A percentile compares a stretch with the other conserved stretches of the same genome.
Evolutionary conservation across 1,284 basidiomycete genomes (phyloP).

Genomic region (Takashimella koratensis): DNA sequence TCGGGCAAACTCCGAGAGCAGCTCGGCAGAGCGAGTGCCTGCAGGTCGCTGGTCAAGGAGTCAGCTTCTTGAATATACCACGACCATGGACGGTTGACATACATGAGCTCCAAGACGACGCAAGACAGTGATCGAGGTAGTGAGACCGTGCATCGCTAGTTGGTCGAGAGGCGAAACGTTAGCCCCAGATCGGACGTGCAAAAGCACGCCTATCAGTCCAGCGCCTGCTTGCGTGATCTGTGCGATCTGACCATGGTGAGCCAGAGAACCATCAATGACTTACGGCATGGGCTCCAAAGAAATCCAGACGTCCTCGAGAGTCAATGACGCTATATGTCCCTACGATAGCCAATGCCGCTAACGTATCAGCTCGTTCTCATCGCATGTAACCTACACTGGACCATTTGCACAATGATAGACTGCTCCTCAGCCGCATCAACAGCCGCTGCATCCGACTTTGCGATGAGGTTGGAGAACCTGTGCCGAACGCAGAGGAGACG

Average conservation of each 20-base stretch:
- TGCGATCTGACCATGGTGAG: conserved; percentile 15
- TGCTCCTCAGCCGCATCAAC: conserved; percentile 14
- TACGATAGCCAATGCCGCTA: conserved; percentile 28
- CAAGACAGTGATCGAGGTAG: conserved; percentile 26
- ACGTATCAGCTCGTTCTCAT: conserved; percentile 6
- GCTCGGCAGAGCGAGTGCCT: conserved; percentile 28
- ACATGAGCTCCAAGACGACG: conserved; percentile 22
- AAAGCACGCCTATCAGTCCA: conserved; percentile 32
- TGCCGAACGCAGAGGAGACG: conserved; percentile 28
- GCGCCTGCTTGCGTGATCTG: conserved; percentile 36
- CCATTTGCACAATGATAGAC: conserved; percentile 24
- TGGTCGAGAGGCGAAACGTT: conserved; percentile 15
- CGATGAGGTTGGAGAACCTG: conserved; percentile 23
- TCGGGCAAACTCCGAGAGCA: conserved; percentile 29
- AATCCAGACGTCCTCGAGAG: conserved; percentile 27
- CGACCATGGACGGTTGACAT: too few relatives aligned
- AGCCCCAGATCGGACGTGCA: conserved; percentile 21
- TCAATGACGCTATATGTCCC: conserved; percentile 36
- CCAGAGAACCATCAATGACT: conserved; percentile 1
- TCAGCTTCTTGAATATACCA: too few relatives aligned
- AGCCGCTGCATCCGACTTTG: neutral
- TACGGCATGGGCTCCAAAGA: conserved; percentile 36
- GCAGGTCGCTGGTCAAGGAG: conserved; percentile 32
- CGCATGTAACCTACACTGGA: conserved; percentile 11
- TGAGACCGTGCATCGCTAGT: conserved; percentile 29